Evolutionary conservation across 129 eudicot species (phyloP).

Genomic region (Pulicaria dysenterica): DNA sequence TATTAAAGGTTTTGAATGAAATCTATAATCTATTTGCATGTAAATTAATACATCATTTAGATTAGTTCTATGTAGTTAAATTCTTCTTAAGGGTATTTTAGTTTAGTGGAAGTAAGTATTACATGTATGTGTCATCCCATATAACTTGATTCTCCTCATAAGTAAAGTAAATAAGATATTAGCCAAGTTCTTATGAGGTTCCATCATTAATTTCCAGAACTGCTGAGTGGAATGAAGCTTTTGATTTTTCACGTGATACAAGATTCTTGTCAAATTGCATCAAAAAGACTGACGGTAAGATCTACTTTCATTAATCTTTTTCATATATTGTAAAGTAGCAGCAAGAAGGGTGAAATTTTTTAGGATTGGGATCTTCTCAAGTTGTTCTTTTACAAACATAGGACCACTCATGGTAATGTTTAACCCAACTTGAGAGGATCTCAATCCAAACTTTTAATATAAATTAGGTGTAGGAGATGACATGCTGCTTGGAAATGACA

Average conservation of each 20-base stretch:
- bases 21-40: background rate
- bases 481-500: no score
- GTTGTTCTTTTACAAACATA: no score
- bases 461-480: no score
- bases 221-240: conserved; percentile 76
- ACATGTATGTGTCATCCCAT: background rate
- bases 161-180: background rate
- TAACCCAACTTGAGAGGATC: no score
- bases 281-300: conserved; percentile 47
- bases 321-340: background rate
- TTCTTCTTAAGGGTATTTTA: background rate
- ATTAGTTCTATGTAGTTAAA: background rate
- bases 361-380: no score
- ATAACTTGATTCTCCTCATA: background rate
- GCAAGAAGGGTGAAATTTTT: background rate
- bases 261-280: conserved; percentile 53
- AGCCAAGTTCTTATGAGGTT: background rate
- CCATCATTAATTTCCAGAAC: conserved; percentile 44
- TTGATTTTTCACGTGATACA: conserved; percentile 62
- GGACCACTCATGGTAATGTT: no score
- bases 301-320: background rate
- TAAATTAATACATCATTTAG: background rate
- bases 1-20: no score
- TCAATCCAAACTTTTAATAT: no score
- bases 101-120: conserved; percentile 1